Conservation (phyloP, 2,329 filamentous ascomycete genomes). For the Aspergillus pseudoglaucus region DNA sequence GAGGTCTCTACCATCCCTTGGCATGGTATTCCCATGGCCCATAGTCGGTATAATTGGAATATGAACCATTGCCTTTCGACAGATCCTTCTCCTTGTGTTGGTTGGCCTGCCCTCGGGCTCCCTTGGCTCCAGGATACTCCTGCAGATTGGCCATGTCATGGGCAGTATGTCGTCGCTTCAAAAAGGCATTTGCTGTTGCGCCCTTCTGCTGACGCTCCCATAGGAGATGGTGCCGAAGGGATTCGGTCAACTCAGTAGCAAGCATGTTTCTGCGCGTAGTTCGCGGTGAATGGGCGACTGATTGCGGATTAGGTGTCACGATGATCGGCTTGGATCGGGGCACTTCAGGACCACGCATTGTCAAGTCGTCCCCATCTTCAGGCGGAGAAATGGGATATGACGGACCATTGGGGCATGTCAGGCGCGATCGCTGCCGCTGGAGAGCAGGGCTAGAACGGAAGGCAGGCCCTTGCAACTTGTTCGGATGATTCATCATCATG, state of each 20-base stretch:
- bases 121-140: conserved; percentile 64
- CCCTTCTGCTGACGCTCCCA: conserved; percentile 96
- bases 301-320: conserved; percentile 60
- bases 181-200: conserved; percentile 75
- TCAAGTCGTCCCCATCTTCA: conserved; percentile 57
- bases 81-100: conserved; percentile 50
- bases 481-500: conserved; percentile 76
- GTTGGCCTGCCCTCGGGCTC: conserved; percentile 19
- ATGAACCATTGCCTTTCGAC: conserved; percentile 61
- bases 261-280: conserved; percentile 95
- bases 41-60: conserved; percentile 79
- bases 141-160: conserved; percentile 85
- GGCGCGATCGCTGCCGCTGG: conserved; percentile 46
- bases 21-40: conserved; percentile 79
- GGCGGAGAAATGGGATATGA: conserved; percentile 55
- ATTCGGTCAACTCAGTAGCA: conserved; percentile 87
- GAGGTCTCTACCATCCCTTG: conserved; percentile 65
- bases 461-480: conserved; percentile 62
- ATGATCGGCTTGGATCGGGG: conserved; percentile 76
- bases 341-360: conserved; percentile 53
- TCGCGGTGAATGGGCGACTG: conserved; percentile 76
- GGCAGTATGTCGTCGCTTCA: conserved; percentile 85
- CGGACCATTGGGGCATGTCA: conserved; percentile 62
- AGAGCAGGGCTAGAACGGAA: conserved; percentile 39
- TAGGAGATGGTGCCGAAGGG: conserved; percentile 80